Base-by-base conservation (phyloP, 768 basidiomycete species). In the Clathrus columnatus region DNA sequence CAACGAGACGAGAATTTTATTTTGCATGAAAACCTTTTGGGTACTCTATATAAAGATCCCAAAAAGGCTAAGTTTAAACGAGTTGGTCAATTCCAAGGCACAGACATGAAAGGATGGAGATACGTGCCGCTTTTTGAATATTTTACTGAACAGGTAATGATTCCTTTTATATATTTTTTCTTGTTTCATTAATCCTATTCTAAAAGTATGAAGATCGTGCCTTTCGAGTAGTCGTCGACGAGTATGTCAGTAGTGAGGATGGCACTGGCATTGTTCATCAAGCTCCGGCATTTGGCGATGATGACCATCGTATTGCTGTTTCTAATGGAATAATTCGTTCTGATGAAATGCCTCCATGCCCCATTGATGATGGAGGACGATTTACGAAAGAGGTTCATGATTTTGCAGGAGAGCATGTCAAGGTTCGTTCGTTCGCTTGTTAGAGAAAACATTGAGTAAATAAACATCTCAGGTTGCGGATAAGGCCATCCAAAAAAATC, bases 181-280 rank as follows among this genome's bases (percentile, higher is more conserved):
- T 21, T 36, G 44, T 11, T n/a, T 58, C 16, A 30, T 54, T 30
- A 50, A 17, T 7, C 7, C 51, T 17, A 4, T 1, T 20, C 17
- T 58, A 36, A 11, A 36, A 97, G 94, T 98, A 81, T 66, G 87
- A 89, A 65, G 91, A 93, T 67, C 83, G 80, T 62, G 95, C 91
- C 0, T 98, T 95, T 75, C 72, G 85, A 54, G 91, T 99, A 16
- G 68, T 99, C 14, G 77, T 80, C 20, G 96, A 99, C 64, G 85
- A 84, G 0, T 99, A 99, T 67, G 95, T 99, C 48, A 95, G 91
- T 3, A 87, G 85, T 62, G 79, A 82, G 16, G 89, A 92, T 57
- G 96, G 96, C 65, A 99, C 96, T 26, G 96, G 96, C 63, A 94
- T 98, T 64, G 96, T 99, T 27, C 96, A 99, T 68, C 96, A 99